Base-by-base conservation (phyloP, 2,329 filamentous ascomycete species). In the Pyrenochaeta sp. region DNA sequence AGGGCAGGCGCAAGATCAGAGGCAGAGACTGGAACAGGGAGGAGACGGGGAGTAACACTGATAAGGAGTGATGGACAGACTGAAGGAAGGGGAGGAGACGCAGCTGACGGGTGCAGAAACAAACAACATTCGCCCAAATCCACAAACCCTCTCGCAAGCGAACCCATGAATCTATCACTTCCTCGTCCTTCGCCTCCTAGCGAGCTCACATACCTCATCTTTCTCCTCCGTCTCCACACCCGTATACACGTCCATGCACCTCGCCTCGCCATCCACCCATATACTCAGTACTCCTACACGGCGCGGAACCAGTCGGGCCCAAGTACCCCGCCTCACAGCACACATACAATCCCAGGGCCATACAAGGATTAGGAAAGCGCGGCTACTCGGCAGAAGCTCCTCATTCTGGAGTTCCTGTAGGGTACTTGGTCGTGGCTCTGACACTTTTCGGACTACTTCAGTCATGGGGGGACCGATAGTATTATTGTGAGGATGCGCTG, bases 371-470 rank as follows among this genome's bases (percentile, higher is more conserved):
- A 59, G 47, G 53, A 60, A 62, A 46, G 56, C 49, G 42, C 13
- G 47, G 48, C 25, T 50, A 43, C 50, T 50, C 32, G 43, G 48
- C 54, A 53, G 53, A 43, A 36, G 25, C 54, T 45, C 55, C 56
- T 40, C 30, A 42, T 63, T 27, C 59, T 51, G 47, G 47, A 45
- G 43, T 22, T 44, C 47, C 51, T 54, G 9, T 54, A 56, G 37
- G 54, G 34, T 43, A n/a, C 37, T 34, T 50, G 44, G 61, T 51
- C 42, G 59, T 57, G 61, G 51, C 9, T 49, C 64, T 65, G 63
- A 66, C 64, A 54, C 64, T 63, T 62, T 65, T 66, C 61, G 40
- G 54, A 22, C 32, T 46, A 8, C 19, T 32, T 22, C 15, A 36
- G 37, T 42, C 30, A 45, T 22, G 32, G 47, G 40, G 46, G 37